A percentile compares a stretch with the other conserved stretches of the same genome.
These are phyloP conservation scores for Hericium alpestre DNA, from an alignment of 768 basidiomycete genomes.

Conservation along the genomic window DNA sequence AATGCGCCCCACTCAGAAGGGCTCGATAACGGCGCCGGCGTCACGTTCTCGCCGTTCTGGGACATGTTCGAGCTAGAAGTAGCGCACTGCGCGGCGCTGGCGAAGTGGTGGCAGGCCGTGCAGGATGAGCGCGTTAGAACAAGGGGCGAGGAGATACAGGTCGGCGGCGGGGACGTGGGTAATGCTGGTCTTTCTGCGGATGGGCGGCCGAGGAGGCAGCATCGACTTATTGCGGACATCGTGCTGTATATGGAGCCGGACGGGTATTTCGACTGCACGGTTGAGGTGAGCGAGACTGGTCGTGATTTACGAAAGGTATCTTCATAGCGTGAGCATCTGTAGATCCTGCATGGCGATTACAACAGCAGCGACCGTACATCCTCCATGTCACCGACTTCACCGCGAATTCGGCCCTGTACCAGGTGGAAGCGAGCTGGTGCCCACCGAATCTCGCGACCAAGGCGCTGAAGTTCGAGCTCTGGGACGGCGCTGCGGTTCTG, in stretches of 20 bases:
- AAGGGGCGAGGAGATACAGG: conserved; percentile 6
- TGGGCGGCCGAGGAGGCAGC: conserved; percentile 21
- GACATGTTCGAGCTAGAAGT: background rate
- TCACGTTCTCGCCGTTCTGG: background rate
- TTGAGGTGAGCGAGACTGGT: conserved; percentile 16
- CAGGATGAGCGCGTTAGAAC: conserved; percentile 5
- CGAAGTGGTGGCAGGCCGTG: conserved; percentile 12
- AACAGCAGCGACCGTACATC: conserved; percentile 6
- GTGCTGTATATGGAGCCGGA: conserved; percentile 31
- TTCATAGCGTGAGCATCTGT: background rate
- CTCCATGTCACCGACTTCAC: conserved; percentile 15
- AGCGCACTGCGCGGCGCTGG: conserved; percentile 7
- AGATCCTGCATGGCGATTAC: conserved; percentile 9
- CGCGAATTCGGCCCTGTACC: conserved; percentile 2
- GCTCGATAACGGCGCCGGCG: background rate
- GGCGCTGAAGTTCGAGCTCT: conserved; percentile 13
- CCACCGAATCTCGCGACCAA: conserved; percentile 6
- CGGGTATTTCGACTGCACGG: conserved; percentile 54
- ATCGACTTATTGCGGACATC: conserved; percentile 41
- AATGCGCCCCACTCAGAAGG: conserved; percentile 25
- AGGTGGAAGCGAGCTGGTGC: conserved; percentile 8
- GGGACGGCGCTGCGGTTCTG: conserved; percentile 9
- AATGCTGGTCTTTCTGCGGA: background rate
- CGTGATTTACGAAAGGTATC: background rate
- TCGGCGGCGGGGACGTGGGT: conserved; percentile 8